phyloP scores from a whole-genome alignment of 202 grass and related monocot genomes.

The Saccharum hybrid region DNA sequence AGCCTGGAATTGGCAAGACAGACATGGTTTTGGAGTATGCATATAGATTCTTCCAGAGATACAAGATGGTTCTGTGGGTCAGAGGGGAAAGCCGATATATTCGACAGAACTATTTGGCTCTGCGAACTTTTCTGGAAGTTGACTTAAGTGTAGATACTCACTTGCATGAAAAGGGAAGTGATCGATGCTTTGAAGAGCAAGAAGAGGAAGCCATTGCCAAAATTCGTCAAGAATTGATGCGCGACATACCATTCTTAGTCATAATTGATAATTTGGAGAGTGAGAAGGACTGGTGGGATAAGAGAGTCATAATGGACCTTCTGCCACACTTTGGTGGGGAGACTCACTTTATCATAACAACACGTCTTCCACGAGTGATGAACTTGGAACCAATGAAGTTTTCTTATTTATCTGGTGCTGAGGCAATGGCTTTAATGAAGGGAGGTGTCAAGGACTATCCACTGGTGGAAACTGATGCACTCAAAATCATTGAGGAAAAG shows the following conservation, averaged over 20 bases:
- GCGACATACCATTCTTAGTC: conserved; percentile 87
- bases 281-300: conserved; percentile 98
- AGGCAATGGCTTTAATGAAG: conserved; percentile 94
- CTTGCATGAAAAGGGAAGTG: conserved; percentile 77
- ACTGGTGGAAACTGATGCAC: conserved; percentile 82
- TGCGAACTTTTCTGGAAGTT: conserved; percentile 72
- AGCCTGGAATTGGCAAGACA: conserved; percentile 96
- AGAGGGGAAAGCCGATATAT: conserved; percentile 90
- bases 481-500: conserved; percentile 89
- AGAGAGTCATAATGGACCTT: conserved; percentile 72
- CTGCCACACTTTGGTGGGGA: conserved; percentile 86
- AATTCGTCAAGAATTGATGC: conserved; percentile 81
- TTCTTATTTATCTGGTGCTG: conserved; percentile 88
- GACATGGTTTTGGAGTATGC: conserved; percentile 95
- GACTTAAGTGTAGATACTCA: conserved; percentile 65
- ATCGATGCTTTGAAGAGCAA: conserved; percentile 92
- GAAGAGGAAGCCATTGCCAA: conserved; percentile 89
- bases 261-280: conserved; percentile 97
- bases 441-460: conserved; percentile 76
- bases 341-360: conserved; percentile 95
- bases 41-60: conserved; percentile 82
- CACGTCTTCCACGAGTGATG: conserved; percentile 71
- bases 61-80: conserved; percentile 96
- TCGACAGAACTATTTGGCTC: conserved; percentile 84
- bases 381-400: conserved; percentile 96